Conservation (phyloP, 805 yeast species). For the Yarrowia keelungensis region DNA sequence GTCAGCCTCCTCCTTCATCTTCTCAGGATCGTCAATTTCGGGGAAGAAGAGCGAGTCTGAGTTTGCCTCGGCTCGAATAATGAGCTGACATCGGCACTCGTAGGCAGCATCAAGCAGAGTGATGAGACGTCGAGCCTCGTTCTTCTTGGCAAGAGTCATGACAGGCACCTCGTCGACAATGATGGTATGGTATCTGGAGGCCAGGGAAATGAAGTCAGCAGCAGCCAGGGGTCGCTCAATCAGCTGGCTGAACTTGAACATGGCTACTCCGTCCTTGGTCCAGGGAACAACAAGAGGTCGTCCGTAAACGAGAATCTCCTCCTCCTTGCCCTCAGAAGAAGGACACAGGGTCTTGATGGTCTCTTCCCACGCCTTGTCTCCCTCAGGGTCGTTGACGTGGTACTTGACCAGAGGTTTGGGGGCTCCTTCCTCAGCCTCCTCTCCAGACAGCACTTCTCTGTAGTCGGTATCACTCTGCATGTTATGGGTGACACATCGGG, state of each 20-base stretch:
- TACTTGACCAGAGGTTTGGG: constrained; percentile 19
- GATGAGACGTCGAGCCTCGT: constrained; percentile 73
- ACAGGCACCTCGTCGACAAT: constrained; percentile 68
- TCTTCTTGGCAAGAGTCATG: constrained; percentile 62
- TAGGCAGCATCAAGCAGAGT: constrained; percentile 72
- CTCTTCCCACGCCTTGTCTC: constrained; percentile 31
- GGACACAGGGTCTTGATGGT: constrained; percentile 28
- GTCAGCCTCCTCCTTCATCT: constrained; percentile 48
- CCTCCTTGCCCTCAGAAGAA: constrained; percentile 38
- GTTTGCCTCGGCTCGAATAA: constrained; percentile 57
- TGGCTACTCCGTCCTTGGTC: constrained; percentile 55
- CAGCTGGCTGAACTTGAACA: constrained; percentile 60
- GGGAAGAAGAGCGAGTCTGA: constrained; percentile 70
- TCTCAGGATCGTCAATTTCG: constrained; percentile 48
- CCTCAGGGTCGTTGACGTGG: constrained; percentile 11
- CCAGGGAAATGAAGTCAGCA: constrained; percentile 72
- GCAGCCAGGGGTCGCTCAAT: constrained; percentile 67
- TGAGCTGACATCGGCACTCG: constrained; percentile 69
- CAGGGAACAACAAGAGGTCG: constrained; percentile 58
- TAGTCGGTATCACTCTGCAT: constrained; percentile 68
- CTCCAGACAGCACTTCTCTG: constrained; percentile 52
- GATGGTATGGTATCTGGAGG: constrained; percentile 64
- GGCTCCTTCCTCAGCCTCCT: constrained; percentile 37
- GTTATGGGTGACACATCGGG: constrained; percentile 66
- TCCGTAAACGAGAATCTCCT: constrained; percentile 61